Conservation (phyloP, 73 alveolate genomes). For the Tetrahymena thermophila region DNA sequence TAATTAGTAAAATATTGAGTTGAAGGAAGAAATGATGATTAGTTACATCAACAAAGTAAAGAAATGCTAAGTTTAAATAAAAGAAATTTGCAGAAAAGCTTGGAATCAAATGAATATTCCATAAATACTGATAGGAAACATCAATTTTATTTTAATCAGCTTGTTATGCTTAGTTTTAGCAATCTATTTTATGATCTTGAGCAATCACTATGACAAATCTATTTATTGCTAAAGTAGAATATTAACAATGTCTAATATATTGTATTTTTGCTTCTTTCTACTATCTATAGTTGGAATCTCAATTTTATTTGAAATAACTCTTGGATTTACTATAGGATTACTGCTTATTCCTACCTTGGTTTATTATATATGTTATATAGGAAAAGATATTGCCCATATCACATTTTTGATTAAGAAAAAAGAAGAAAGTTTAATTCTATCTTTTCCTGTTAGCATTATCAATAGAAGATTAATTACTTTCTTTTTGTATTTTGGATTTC, state of each 20-base stretch:
- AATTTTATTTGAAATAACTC: not conserved
- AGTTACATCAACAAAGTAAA: not conserved
- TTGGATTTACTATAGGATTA: not conserved
- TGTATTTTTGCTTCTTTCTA: not conserved
- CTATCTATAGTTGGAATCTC: not conserved
- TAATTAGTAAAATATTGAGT: not conserved
- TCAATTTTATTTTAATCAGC: not conserved
- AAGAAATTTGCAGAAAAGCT: conserved; percentile 11
- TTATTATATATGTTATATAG: not conserved
- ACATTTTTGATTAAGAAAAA: not conserved
- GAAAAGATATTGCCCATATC: not conserved
- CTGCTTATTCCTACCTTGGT: not conserved
- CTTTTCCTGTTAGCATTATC: not conserved
- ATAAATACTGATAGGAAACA: not conserved
- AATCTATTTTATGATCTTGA: not conserved
- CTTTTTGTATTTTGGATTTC: not conserved
- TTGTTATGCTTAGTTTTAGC: not conserved
- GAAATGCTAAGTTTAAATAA: not conserved
- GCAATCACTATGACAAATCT: not conserved
- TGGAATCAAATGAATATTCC: conserved; percentile 4
- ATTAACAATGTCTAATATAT: not conserved
- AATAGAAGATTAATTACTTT: not conserved
- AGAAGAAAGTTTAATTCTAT: not conserved
- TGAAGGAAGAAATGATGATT: not conserved
- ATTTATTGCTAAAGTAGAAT: not conserved